phyloP scores from a whole-genome alignment of 768 basidiomycete species.

The Collybiopsis luxurians region DNA sequence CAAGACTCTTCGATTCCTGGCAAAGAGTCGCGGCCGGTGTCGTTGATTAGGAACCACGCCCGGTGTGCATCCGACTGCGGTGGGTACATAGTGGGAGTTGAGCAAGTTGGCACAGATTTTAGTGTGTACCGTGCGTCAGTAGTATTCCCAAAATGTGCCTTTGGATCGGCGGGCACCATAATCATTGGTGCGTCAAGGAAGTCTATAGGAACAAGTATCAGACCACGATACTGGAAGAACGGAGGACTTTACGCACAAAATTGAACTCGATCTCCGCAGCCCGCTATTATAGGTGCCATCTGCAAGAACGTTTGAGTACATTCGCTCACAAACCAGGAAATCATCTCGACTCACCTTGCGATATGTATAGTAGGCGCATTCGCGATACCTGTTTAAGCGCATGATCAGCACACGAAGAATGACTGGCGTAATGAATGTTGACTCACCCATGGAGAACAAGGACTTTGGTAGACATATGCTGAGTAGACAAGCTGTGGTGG shows the following conservation, averaged over 20 bases:
- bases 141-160: neutral
- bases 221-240: neutral
- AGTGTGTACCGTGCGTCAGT: neutral
- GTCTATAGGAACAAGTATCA: neutral
- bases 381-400: neutral
- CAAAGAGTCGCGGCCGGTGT: slow-evolving; percentile 6
- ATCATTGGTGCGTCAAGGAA: slow-evolving; percentile 5
- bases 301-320: neutral
- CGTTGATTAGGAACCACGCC: slow-evolving; percentile 6
- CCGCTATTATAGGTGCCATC: slow-evolving; percentile 1
- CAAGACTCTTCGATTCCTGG: slow-evolving; percentile 4
- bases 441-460: slow-evolving; percentile 6
- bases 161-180: slow-evolving; percentile 1
- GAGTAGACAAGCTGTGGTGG: neutral
- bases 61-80: neutral
- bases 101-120: neutral
- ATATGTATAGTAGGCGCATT: neutral
- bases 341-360: neutral
- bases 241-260: neutral
- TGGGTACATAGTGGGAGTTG: slow-evolving; percentile 5
- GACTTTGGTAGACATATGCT: neutral
- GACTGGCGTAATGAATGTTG: too few species aligned
- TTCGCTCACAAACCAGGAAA: neutral
- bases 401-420: neutral
- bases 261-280: neutral